These are phyloP conservation scores for Plectosphaerella cucumerina DNA, from an alignment of 2,329 filamentous ascomycete genomes.

Conservation along the genomic window DNA sequence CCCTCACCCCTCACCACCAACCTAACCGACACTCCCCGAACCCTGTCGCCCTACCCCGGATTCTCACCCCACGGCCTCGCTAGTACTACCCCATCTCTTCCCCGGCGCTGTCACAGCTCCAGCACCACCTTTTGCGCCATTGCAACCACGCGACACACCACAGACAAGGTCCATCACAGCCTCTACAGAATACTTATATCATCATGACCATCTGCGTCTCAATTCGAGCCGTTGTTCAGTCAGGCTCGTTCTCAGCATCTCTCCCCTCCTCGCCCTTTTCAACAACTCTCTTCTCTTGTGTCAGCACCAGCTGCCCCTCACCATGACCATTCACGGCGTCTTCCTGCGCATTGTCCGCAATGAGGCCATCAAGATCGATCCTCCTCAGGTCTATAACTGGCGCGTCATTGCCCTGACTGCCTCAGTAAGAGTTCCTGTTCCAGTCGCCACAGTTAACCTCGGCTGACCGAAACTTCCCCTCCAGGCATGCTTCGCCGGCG, in stretches of 20 bases:
- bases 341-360: slow-evolving; percentile 39
- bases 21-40: background rate
- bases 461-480: background rate
- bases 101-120: background rate
- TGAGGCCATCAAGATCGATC: slow-evolving; percentile 63
- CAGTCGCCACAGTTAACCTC: background rate
- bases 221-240: background rate
- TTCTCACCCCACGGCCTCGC: background rate
- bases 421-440: slow-evolving; percentile 34
- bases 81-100: background rate
- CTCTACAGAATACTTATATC: background rate
- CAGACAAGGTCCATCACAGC: background rate
- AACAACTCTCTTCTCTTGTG: no score
- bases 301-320: background rate
- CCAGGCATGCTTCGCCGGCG: slow-evolving; percentile 10
- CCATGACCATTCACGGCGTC: slow-evolving; percentile 4
- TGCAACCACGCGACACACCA: background rate
- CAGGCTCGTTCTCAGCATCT: background rate
- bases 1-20: background rate
- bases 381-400: slow-evolving; percentile 67
- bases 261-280: no score
- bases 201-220: background rate
- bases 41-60: background rate
- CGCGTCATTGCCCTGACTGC: slow-evolving; percentile 61
- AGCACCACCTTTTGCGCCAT: background rate